Percentiles rank a stretch among this genome's conserved stretches.
Evolutionary conservation across 2,329 filamentous ascomycete species (phyloP).

Genomic region (Colletotrichum cereale): DNA sequence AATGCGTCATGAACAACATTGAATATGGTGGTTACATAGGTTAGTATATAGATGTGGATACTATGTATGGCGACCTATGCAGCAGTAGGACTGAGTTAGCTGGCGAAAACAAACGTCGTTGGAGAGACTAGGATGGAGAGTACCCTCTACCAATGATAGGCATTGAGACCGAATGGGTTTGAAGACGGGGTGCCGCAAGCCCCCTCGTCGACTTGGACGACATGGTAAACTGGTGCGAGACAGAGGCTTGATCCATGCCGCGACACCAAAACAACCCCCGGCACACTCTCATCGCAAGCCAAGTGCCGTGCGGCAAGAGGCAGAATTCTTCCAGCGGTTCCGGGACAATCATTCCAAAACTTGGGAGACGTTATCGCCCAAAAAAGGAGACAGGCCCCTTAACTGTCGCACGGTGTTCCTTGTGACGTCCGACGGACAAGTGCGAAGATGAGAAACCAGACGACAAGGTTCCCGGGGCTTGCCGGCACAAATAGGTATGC

Average conservation of each 20-base stretch:
- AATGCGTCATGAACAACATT: constrained; percentile 4
- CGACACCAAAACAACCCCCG: constrained; percentile 9
- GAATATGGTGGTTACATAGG: not conserved
- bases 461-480: not conserved
- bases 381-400: constrained; percentile 16
- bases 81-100: not conserved
- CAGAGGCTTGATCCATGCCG: constrained; percentile 35
- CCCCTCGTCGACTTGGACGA: constrained; percentile 35
- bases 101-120: not conserved
- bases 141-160: constrained; percentile 9
- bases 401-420: constrained; percentile 24
- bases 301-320: not conserved
- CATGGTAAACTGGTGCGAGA: constrained; percentile 22
- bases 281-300: constrained; percentile 3
- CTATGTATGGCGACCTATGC: constrained; percentile 4
- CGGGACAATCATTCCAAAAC: not conserved
- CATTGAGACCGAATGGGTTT: constrained; percentile 36
- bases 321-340: constrained; percentile 10
- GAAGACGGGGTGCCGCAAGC: constrained; percentile 22
- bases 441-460: constrained; percentile 17
- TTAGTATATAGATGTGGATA: not conserved
- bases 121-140: constrained; percentile 16
- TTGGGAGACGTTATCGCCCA: not conserved
- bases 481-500: not conserved
- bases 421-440: constrained; percentile 13